A percentile compares a stretch with the other conserved stretches of the same genome.
Evolutionary conservation across 176 grass and related monocot species (phyloP).

Genomic region (Aegilops tauschii): DNA sequence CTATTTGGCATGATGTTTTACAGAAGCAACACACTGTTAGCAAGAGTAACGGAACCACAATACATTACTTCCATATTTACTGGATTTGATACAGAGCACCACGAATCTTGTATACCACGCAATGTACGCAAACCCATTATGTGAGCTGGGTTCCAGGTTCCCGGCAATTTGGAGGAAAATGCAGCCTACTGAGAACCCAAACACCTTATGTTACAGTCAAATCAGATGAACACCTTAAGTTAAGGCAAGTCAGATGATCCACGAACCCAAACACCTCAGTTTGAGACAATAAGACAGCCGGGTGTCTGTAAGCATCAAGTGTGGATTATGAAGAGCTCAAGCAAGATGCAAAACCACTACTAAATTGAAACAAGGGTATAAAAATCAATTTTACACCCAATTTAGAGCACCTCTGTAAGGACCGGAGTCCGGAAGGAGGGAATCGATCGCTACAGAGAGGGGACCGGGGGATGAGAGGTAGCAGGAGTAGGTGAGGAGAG

Average conservation of each 20-base stretch:
- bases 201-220: neutral
- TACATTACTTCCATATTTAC: conserved; percentile 14
- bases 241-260: neutral
- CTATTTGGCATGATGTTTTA: conserved; percentile 15
- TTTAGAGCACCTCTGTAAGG: neutral
- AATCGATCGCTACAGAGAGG: too few species aligned
- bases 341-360: neutral
- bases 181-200: neutral
- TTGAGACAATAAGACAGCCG: neutral
- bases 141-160: neutral
- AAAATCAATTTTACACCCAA: conserved; percentile 1
- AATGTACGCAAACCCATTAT: neutral
- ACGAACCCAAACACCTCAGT: too few species aligned
- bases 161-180: neutral
- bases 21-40: conserved; percentile 3
- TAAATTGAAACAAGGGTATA: neutral
- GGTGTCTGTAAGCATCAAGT: neutral
- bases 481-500: too few species aligned
- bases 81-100: neutral
- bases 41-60: conserved; percentile 7
- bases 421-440: too few species aligned
- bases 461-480: too few species aligned
- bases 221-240: neutral
- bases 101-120: neutral
- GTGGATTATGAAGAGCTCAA: neutral